These are phyloP conservation scores for Apophysomyces trapeziformis DNA, from an alignment of 371 early-diverging fungal species.

Conservation along the genomic window DNA sequence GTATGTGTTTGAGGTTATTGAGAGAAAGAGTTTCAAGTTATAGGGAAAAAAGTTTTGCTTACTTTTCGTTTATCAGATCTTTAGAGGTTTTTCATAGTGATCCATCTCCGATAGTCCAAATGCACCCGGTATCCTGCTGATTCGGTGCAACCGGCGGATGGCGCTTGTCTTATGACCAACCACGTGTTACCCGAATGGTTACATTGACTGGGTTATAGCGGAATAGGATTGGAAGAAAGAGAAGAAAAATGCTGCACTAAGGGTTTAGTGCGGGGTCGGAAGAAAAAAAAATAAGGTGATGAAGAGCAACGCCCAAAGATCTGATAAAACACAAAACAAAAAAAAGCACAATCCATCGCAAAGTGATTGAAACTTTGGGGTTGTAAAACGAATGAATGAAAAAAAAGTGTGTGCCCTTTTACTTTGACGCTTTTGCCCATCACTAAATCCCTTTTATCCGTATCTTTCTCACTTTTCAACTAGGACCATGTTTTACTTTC, in stretches of 20 bases:
- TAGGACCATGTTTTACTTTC: too few species aligned
- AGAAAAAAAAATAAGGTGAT: slow-evolving; percentile 10
- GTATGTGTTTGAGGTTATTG: not conserved
- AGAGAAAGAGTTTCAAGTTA: not conserved
- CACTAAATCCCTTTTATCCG: slow-evolving; percentile 1
- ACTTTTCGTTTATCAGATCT: slow-evolving; percentile 10
- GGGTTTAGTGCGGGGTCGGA: slow-evolving; percentile 12
- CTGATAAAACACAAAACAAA: slow-evolving; percentile 1
- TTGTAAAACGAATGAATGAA: too few species aligned
- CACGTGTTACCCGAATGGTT: slow-evolving; percentile 2
- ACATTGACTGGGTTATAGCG: slow-evolving; percentile 3
- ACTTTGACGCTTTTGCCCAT: too few species aligned
- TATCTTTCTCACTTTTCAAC: not conserved
- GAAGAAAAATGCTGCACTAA: not conserved
- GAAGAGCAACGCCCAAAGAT: not conserved
- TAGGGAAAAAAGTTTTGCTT: not conserved
- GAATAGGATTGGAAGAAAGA: not conserved
- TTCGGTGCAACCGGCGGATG: slow-evolving; percentile 12
- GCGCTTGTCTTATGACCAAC: slow-evolving; percentile 5
- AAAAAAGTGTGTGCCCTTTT: too few species aligned
- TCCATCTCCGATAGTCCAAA: slow-evolving; percentile 9
- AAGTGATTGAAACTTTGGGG: not conserved
- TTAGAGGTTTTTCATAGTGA: not conserved
- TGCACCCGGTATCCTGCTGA: slow-evolving; percentile 12
- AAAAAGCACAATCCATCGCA: not conserved